A percentile compares a stretch with the other conserved stretches of the same genome.
These are phyloP conservation scores for Saururus chinensis DNA, from an alignment of 164 flowering plant species.

Conservation along the genomic window DNA sequence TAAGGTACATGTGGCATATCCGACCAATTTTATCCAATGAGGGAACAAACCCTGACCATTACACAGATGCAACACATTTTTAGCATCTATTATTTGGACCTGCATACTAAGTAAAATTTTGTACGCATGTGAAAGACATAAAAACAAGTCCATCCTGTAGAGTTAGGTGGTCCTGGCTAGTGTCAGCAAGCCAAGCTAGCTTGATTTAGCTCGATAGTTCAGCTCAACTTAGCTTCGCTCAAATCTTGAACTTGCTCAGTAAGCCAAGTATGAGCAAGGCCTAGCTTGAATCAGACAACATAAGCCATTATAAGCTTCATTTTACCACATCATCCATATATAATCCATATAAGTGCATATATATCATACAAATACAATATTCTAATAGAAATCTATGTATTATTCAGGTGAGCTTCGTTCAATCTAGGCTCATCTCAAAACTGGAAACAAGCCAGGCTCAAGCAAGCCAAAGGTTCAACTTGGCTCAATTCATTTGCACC, in stretches of 20 bases:
- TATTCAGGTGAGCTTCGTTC: no score
- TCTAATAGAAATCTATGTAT: no score
- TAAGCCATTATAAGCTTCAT: no score
- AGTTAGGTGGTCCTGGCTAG: background rate
- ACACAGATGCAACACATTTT: background rate
- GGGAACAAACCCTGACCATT: slow-evolving; percentile 44
- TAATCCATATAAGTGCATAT: no score
- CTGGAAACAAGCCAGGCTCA: no score
- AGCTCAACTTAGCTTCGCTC: background rate
- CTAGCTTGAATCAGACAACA: background rate
- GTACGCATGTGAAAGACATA: background rate
- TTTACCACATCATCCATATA: no score
- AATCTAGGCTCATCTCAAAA: no score
- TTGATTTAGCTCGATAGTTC: background rate
- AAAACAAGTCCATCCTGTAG: background rate
- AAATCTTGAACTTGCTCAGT: background rate
- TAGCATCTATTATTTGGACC: background rate
- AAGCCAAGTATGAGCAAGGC: background rate
- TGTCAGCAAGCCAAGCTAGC: background rate
- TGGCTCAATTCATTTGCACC: no score
- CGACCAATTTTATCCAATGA: slow-evolving; percentile 82
- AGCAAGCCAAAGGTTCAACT: no score
- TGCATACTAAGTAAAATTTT: no score
- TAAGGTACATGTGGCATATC: slow-evolving; percentile 66
- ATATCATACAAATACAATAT: no score